A percentile compares a stretch with the other conserved stretches of the same genome.
Conservation (phyloP, 768 basidiomycete species). For the Mycena maculata region DNA sequence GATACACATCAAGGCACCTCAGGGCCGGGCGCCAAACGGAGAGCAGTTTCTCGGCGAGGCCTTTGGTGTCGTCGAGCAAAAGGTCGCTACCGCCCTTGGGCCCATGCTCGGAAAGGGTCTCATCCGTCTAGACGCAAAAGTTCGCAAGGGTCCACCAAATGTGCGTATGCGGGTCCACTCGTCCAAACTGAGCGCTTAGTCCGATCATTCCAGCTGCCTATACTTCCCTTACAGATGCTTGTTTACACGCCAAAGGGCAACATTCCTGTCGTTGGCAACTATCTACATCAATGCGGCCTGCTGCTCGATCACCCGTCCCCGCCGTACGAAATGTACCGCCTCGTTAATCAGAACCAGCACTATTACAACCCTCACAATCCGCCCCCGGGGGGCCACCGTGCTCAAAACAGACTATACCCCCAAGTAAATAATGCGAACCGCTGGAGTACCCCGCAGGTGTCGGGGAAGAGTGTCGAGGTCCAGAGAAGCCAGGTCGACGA, state of each 20-base stretch:
- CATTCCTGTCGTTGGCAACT: slow-evolving; percentile 82
- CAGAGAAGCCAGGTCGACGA: slow-evolving; percentile 95
- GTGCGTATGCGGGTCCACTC: slow-evolving; percentile 54
- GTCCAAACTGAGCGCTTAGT: slow-evolving; percentile 35
- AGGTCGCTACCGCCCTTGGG: slow-evolving; percentile 80
- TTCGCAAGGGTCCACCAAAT: slow-evolving; percentile 70
- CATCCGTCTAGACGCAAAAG: slow-evolving; percentile 83
- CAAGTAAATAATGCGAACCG: slow-evolving; percentile 51
- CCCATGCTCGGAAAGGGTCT: slow-evolving; percentile 89
- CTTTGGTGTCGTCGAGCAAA: slow-evolving; percentile 90
- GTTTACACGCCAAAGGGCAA: slow-evolving; percentile 96
- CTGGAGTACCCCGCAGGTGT: slow-evolving; percentile 68
- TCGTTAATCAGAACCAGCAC: slow-evolving; percentile 68
- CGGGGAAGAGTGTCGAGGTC: slow-evolving; percentile 87
- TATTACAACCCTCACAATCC: slow-evolving; percentile 94
- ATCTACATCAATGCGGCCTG: slow-evolving; percentile 74
- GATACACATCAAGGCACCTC: slow-evolving; percentile 81
- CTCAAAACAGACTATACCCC: slow-evolving; percentile 31
- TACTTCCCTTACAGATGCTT: slow-evolving; percentile 85
- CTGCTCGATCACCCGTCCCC: slow-evolving; percentile 85
- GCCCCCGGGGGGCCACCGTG: slow-evolving; percentile 70
- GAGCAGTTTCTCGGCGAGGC: slow-evolving; percentile 69
- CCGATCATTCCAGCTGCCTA: slow-evolving; percentile 69
- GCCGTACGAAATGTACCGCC: slow-evolving; percentile 70
- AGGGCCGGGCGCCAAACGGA: slow-evolving; percentile 60